Evolutionary conservation across 2,329 filamentous ascomycete species (phyloP).

Genomic region (Pseudopyricularia javanii): DNA sequence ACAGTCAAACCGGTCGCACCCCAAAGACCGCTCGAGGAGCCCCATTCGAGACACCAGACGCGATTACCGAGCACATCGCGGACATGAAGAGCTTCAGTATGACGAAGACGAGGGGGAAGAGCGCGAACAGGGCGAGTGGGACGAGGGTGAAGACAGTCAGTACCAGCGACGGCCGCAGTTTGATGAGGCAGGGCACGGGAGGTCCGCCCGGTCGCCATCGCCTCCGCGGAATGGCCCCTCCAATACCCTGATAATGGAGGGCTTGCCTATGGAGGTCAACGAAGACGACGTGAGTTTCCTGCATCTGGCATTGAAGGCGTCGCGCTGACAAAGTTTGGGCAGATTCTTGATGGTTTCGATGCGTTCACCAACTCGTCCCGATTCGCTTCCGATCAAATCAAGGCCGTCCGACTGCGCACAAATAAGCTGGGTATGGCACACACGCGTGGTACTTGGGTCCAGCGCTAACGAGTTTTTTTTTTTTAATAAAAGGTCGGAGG

Average conservation of each 20-base stretch:
- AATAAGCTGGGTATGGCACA: conserved; percentile 6
- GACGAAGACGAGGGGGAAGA: conserved; percentile 1
- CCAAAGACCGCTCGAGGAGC: conserved; percentile 5
- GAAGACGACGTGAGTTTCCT: conserved; percentile 34
- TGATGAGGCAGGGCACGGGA: neutral
- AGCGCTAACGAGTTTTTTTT: neutral
- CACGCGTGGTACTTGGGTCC: neutral
- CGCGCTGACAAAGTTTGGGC: neutral
- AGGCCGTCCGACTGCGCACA: conserved; percentile 7
- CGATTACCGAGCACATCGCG: neutral
- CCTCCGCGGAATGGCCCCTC: conserved; percentile 7
- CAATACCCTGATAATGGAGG: conserved; percentile 37
- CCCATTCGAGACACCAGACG: conserved; percentile 1
- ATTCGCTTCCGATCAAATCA: conserved; percentile 8
- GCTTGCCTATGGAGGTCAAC: conserved; percentile 34
- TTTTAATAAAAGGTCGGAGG: conserved; percentile 16
- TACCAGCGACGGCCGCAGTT: neutral
- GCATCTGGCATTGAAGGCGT: neutral
- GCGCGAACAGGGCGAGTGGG: neutral
- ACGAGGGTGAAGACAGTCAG: neutral
- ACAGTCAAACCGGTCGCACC: conserved; percentile 4
- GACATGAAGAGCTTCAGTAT: neutral
- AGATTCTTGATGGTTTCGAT: conserved; percentile 9
- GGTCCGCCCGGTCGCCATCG: conserved; percentile 4
- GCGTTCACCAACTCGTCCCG: conserved; percentile 6